phyloP scores from a whole-genome alignment of 176 grass and related monocot genomes.

The Chloris gayana region DNA sequence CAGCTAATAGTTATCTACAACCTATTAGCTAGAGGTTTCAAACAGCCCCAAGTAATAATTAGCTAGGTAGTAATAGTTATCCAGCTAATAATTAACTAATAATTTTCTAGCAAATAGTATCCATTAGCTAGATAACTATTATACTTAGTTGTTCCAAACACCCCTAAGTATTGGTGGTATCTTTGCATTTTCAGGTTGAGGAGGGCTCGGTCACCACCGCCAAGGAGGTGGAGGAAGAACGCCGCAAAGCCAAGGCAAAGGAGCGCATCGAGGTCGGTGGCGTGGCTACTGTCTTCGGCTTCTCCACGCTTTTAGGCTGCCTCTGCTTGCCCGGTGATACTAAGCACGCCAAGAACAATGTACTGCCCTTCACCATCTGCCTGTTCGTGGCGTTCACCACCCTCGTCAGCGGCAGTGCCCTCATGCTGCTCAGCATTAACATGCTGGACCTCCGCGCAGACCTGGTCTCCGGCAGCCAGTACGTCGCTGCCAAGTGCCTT shows the following conservation, averaged over 20 bases:
- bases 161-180: too few species aligned
- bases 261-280: background rate
- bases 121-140: too few species aligned
- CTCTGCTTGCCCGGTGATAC: background rate
- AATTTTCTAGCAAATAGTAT: too few species aligned
- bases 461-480: background rate
- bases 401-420: background rate
- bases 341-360: background rate
- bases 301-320: too few species aligned
- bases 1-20: too few species aligned
- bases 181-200: too few species aligned
- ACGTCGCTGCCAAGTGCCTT: background rate
- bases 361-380: background rate
- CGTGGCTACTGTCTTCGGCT: background rate
- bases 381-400: background rate
- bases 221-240: background rate
- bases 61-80: too few species aligned
- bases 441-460: background rate
- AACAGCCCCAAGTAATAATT: too few species aligned
- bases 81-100: too few species aligned
- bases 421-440: background rate
- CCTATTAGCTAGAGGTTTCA: too few species aligned
- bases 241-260: background rate
- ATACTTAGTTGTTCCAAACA: too few species aligned
- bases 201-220: too few species aligned